Evolutionary conservation across 1,284 basidiomycete species (phyloP), one percentile per base, ranked within the genome.

Genomic region (Ustilago hordei): DNA sequence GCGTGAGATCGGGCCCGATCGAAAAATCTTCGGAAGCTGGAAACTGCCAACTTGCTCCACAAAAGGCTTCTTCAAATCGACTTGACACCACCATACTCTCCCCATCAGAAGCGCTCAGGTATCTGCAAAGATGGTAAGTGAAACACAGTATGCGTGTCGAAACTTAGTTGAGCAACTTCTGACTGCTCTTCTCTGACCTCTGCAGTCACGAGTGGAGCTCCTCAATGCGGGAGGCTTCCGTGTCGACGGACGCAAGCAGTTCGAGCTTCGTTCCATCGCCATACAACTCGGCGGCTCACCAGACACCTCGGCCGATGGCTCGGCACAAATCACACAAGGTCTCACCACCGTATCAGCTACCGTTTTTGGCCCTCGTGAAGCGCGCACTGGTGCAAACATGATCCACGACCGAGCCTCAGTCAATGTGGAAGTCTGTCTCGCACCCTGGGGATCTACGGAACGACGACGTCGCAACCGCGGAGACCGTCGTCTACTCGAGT

Each of bases 351-450:
- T 97, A 8, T 89, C 91, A 17, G 93, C 93, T 9, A 91, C 92
- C 55, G 93, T 98, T 0, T 94, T 93, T 86, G 96, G 96, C 0
- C 97, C 96, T 0, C 89, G 94, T 69, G 96, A 98, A 87, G 92
- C 93, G 1, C 92, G 76, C 2, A 69, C 79, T 0, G 66, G 75
- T 15, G 72, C 64, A 63, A 74, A 71, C 12, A 53, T 71, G 13
- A 63, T 75, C 32, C 77, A 78, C 43, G 81, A 83, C 35, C 81
- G 78, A 90, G 86, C 89, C 90, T 88, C 89, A 91, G 66, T 91
- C 90, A 4, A 91, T 91, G 65, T 92, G 90, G 11, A 89, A 91
- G 63, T 93, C 9, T 78, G 73, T 7, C 45, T 81, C 15, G 78
- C 80, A 39, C 82, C 93, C 0, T 98, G 96, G 88, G 95, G 95